Conservation (phyloP, 306 rosid species). For the Clitoria ternatea region DNA sequence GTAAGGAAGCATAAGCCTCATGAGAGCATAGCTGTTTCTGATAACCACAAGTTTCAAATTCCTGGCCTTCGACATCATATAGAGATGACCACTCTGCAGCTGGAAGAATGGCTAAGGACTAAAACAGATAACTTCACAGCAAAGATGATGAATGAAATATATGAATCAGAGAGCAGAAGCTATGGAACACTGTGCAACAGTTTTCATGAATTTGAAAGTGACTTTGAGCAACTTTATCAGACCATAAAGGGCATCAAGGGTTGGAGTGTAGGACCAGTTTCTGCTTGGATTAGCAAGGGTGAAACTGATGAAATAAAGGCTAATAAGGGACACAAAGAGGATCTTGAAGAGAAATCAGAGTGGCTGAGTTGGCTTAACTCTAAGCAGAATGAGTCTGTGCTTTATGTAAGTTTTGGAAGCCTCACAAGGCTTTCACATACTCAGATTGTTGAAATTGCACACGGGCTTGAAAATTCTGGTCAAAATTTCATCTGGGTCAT, state of each 20-base stretch:
- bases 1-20: not conserved
- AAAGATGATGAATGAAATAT: not conserved
- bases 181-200: constrained; percentile 5
- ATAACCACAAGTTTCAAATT: not conserved
- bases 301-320: not conserved
- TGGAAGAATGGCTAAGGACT: not conserved
- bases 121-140: too few relatives aligned
- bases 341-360: not conserved
- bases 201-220: constrained; percentile 10
- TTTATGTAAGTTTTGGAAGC: constrained; percentile 32
- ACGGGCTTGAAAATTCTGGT: constrained; percentile 24
- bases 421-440: constrained; percentile 2
- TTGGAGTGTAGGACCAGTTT: constrained; percentile 23
- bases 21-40: constrained; percentile 2
- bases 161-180: not conserved
- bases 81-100: not conserved
- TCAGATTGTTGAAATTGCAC: constrained; percentile 25
- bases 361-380: constrained; percentile 27
- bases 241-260: not conserved
- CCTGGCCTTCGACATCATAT: not conserved
- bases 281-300: not conserved
- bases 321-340: not conserved
- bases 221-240: not conserved
- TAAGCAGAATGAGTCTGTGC: constrained; percentile 2
- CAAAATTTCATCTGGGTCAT: constrained; percentile 27